phyloP scores from a whole-genome alignment of 805 yeast species.

The Dipodascus albidus region DNA sequence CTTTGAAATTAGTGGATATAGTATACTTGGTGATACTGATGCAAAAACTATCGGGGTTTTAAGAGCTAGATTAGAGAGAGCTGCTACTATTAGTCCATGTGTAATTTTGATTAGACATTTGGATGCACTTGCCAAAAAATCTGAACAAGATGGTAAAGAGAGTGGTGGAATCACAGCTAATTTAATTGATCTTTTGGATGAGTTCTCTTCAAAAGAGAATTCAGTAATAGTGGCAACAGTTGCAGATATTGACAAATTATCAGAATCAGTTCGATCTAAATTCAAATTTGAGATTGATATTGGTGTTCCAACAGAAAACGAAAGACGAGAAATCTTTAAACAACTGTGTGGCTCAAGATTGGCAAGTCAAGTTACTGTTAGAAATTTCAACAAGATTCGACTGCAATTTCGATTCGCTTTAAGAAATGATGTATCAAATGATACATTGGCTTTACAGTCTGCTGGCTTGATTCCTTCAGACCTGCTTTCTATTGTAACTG shows the following conservation, averaged over 20 bases:
- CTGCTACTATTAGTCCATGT: conserved; percentile 34
- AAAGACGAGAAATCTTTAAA: conserved; percentile 53
- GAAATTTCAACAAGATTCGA: conserved; percentile 1
- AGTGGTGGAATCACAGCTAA: conserved; percentile 31
- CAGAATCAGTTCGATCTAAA: conserved; percentile 51
- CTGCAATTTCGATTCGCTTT: conserved; percentile 18
- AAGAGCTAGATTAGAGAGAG: conserved; percentile 63
- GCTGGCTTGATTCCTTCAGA: conserved; percentile 91
- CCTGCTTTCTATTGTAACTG: conserved; percentile 54
- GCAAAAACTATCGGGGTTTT: conserved; percentile 69
- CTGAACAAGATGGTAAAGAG: conserved; percentile 45
- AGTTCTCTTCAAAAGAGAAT: conserved; percentile 34
- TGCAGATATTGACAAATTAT: conserved; percentile 55
- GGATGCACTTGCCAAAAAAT: conserved; percentile 59
- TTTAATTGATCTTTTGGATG: conserved; percentile 44
- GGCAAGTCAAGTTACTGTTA: conserved; percentile 6
- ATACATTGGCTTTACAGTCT: conserved; percentile 64
- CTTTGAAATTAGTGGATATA: conserved; percentile 59
- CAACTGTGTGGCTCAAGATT: conserved; percentile 25
- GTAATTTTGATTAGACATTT: conserved; percentile 56
- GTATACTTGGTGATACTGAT: conserved; percentile 57
- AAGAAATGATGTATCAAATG: conserved; percentile 41
- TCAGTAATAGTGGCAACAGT: conserved; percentile 55
- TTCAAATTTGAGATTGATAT: conserved; percentile 70
- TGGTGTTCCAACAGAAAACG: conserved; percentile 67